Percentiles rank a stretch among this genome's conserved stretches.
These are phyloP conservation scores for Yamadazyma oceani DNA, from an alignment of 1,139 yeast genomes.

Conservation along the genomic window DNA sequence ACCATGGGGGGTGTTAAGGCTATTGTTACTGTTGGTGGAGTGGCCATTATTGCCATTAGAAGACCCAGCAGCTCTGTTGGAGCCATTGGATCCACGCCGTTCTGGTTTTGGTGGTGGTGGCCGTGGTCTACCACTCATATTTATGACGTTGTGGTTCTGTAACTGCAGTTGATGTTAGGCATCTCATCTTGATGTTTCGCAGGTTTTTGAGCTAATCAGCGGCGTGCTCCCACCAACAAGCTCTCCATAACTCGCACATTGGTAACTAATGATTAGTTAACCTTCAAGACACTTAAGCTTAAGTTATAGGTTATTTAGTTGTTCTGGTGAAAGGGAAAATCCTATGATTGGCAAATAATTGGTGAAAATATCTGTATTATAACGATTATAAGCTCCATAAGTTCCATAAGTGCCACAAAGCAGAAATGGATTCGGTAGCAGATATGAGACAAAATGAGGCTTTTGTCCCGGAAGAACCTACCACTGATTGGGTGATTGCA, in stretches of 20 bases:
- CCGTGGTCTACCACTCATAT: slow-evolving; percentile 9
- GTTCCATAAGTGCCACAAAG: too few species aligned
- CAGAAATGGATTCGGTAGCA: too few species aligned
- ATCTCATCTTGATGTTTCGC: background rate
- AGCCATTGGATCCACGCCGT: too few species aligned
- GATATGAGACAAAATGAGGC: background rate
- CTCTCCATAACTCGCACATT: too few species aligned
- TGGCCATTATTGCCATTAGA: slow-evolving; percentile 1
- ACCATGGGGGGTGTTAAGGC: slow-evolving; percentile 14
- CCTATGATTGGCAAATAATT: too few species aligned
- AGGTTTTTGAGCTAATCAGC: background rate
- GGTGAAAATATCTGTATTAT: too few species aligned
- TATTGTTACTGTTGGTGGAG: slow-evolving; percentile 6
- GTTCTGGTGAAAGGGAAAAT: too few species aligned
- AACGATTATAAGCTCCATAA: too few species aligned
- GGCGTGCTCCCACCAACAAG: background rate
- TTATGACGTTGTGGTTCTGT: background rate
- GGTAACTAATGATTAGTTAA: too few species aligned
- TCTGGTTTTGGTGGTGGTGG: slow-evolving; percentile 12
- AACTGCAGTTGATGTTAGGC: background rate
- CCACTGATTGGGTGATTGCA: slow-evolving; percentile 2
- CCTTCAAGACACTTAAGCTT: too few species aligned
- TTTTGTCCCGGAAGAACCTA: background rate
- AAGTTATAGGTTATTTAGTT: too few species aligned
- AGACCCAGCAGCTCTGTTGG: background rate